Evolutionary conservation across 2,329 filamentous ascomycete genomes (phyloP).

Genomic region (Rhinocladiella mackenziei): DNA sequence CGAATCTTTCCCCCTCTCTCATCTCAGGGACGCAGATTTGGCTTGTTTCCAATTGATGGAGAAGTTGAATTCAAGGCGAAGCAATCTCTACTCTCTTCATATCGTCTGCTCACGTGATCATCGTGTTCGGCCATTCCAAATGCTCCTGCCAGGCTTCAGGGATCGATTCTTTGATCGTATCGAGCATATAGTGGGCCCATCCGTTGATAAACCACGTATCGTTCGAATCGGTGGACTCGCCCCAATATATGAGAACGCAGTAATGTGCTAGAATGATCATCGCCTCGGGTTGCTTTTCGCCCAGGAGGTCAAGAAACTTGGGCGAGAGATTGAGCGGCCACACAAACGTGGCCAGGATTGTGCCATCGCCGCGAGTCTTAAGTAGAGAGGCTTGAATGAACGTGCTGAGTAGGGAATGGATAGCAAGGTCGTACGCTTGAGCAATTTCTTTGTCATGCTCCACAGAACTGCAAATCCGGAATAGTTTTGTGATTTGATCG

Average conservation of each 20-base stretch:
- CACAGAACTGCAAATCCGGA: constrained; percentile 29
- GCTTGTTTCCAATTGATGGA: too few species aligned
- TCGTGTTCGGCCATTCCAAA: constrained; percentile 30
- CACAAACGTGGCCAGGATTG: constrained; percentile 33
- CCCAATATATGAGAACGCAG: constrained; percentile 31
- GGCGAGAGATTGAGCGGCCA: constrained; percentile 38
- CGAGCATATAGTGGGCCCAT: constrained; percentile 32
- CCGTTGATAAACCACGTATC: constrained; percentile 33
- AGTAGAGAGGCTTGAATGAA: constrained; percentile 33
- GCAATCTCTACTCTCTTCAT: too few species aligned
- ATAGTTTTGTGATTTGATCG: constrained; percentile 31
- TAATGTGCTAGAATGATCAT: constrained; percentile 34
- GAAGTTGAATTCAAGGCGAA: too few species aligned
- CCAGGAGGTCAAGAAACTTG: constrained; percentile 37
- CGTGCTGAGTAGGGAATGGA: constrained; percentile 33
- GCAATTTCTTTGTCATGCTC: constrained; percentile 30
- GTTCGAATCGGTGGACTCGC: constrained; percentile 24
- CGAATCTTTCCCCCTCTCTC: too few species aligned
- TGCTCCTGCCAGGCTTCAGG: constrained; percentile 31
- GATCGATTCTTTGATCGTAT: constrained; percentile 30
- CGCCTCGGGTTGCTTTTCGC: constrained; percentile 38
- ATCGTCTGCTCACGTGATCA: constrained; percentile 14
- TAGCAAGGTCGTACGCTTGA: constrained; percentile 31
- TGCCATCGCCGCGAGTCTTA: constrained; percentile 28
- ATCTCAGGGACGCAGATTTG: too few species aligned